Percentiles rank a stretch among this genome's conserved stretches.
Conservation (phyloP, 2,329 filamentous ascomycete species). For the Rugonectria rugulosa region DNA sequence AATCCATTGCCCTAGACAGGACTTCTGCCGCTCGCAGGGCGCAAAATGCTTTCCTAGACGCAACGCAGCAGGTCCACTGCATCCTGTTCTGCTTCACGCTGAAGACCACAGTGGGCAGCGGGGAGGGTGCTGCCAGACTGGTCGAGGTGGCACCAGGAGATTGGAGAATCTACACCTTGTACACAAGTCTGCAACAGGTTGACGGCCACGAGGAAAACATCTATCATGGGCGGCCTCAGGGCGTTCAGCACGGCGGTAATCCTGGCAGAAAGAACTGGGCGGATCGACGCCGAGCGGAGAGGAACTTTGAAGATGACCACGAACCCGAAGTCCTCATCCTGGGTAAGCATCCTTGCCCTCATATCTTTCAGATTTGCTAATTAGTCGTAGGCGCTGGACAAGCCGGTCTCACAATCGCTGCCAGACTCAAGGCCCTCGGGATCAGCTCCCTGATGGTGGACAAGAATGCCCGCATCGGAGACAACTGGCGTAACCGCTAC, state of each 20-base stretch:
- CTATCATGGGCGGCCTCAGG: slow-evolving; percentile 58
- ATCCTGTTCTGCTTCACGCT: slow-evolving; percentile 65
- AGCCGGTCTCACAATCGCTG: slow-evolving; percentile 64
- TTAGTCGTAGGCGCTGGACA: slow-evolving; percentile 62
- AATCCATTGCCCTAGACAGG: slow-evolving; percentile 50
- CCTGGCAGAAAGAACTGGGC: slow-evolving; percentile 66
- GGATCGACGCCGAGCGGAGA: slow-evolving; percentile 58
- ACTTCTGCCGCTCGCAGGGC: slow-evolving; percentile 54
- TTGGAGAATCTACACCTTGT: slow-evolving; percentile 72
- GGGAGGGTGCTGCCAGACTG: slow-evolving; percentile 64
- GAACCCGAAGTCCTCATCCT: slow-evolving; percentile 69
- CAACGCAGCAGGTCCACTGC: slow-evolving; percentile 54
- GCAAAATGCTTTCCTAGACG: slow-evolving; percentile 55
- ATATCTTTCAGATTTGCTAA: neutral
- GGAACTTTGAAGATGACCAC: slow-evolving; percentile 50
- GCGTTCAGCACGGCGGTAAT: slow-evolving; percentile 63
- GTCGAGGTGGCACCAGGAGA: slow-evolving; percentile 46
- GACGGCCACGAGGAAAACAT: slow-evolving; percentile 60
- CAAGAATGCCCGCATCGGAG: slow-evolving; percentile 63
- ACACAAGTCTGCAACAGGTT: slow-evolving; percentile 64
- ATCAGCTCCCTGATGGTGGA: slow-evolving; percentile 66
- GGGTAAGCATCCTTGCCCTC: slow-evolving; percentile 49
- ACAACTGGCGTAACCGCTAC: slow-evolving; percentile 71
- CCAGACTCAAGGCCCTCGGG: slow-evolving; percentile 65
- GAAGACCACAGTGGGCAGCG: slow-evolving; percentile 60